These are phyloP conservation scores for Boletus bicolor DNA, from an alignment of 768 basidiomycete species.

Conservation along the genomic window DNA sequence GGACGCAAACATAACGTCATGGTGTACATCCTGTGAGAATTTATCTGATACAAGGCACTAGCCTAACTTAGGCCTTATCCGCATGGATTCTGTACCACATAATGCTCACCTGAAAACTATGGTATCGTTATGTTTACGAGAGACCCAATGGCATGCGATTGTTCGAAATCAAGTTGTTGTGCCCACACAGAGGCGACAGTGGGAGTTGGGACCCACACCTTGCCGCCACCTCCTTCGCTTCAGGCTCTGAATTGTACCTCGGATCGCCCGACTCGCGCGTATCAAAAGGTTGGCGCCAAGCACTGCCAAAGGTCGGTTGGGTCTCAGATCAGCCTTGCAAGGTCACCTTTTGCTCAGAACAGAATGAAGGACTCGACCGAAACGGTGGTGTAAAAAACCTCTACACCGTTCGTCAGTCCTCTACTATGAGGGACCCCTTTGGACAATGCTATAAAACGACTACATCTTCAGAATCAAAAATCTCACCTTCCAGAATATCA, in stretches of 20 bases:
- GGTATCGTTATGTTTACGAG: neutral
- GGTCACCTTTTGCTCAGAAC: too few relatives aligned
- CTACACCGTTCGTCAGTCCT: neutral
- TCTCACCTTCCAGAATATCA: too few relatives aligned
- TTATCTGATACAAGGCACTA: neutral
- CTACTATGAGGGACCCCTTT: too few relatives aligned
- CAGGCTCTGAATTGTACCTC: neutral
- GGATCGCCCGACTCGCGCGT: neutral
- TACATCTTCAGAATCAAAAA: too few relatives aligned
- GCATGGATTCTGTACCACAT: neutral
- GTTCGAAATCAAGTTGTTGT: neutral
- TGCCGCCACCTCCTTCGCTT: too few relatives aligned
- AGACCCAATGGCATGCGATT: neutral
- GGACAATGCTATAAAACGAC: too few relatives aligned
- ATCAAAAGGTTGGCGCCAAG: too few relatives aligned
- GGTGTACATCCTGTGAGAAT: constrained; percentile 2
- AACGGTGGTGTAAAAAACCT: too few relatives aligned
- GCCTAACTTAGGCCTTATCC: too few relatives aligned
- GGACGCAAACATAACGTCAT: neutral
- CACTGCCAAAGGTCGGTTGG: neutral
- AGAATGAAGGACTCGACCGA: neutral
- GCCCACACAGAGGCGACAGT: too few relatives aligned
- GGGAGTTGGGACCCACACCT: neutral
- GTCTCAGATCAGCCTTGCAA: neutral
- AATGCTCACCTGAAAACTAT: neutral